Conservation (phyloP, 2,329 filamentous ascomycete genomes). For the Sporothrix variecibatus region DNA sequence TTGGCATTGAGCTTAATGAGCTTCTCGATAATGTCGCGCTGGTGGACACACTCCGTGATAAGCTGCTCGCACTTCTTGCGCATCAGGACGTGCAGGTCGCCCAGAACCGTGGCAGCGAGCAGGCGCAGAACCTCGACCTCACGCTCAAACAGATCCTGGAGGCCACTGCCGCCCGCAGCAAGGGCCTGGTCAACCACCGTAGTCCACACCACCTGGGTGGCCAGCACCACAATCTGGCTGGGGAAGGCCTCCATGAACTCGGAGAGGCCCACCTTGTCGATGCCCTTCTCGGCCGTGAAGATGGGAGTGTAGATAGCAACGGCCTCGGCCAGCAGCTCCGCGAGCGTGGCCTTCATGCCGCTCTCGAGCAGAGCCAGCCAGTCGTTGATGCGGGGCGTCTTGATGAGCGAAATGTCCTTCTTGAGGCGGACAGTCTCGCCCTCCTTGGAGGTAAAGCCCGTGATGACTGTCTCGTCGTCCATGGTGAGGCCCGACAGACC, state of each 20-base stretch:
- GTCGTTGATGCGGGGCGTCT: slow-evolving; percentile 96
- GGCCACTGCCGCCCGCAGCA: slow-evolving; percentile 57
- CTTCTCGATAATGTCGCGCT: slow-evolving; percentile 89
- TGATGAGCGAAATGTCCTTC: slow-evolving; percentile 87
- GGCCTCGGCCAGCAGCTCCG: slow-evolving; percentile 85
- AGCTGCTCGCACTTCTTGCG: slow-evolving; percentile 98
- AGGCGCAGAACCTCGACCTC: slow-evolving; percentile 83
- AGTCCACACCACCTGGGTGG: slow-evolving; percentile 93
- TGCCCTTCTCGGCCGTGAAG: slow-evolving; percentile 67
- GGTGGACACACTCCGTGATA: slow-evolving; percentile 98
- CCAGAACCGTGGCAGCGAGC: slow-evolving; percentile 84
- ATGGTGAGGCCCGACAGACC: slow-evolving; percentile 87
- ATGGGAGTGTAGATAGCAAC: slow-evolving; percentile 79
- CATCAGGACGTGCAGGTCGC: slow-evolving; percentile 81
- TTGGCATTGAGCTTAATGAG: slow-evolving; percentile 74
- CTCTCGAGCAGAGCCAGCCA: slow-evolving; percentile 93
- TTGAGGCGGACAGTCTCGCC: slow-evolving; percentile 85
- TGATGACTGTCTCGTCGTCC: slow-evolving; percentile 86
- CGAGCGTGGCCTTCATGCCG: slow-evolving; percentile 92
- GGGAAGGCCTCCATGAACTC: slow-evolving; percentile 84
- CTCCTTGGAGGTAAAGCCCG: slow-evolving; percentile 93
- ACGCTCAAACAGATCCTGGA: slow-evolving; percentile 73
- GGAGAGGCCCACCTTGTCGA: slow-evolving; percentile 71
- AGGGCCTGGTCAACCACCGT: slow-evolving; percentile 79
- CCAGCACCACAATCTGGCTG: slow-evolving; percentile 92